Evolutionary conservation across 169 alveolate species (phyloP).

Genomic region (Theileria orientalis): DNA sequence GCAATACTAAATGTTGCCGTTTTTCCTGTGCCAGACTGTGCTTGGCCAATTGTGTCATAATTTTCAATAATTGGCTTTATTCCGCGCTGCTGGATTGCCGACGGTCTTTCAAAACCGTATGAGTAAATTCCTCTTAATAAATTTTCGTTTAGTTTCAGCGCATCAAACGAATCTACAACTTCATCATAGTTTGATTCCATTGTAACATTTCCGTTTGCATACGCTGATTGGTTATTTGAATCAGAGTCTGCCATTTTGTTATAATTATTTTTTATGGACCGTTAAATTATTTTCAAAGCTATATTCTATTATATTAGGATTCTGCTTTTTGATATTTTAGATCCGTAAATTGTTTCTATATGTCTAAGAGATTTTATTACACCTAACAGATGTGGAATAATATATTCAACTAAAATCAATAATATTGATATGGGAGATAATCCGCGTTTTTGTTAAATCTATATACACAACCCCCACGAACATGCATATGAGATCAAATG

Average conservation of each 20-base stretch:
- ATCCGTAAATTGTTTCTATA: neutral
- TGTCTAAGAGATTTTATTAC: neutral
- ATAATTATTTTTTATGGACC: neutral
- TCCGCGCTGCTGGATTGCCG: constrained; percentile 98
- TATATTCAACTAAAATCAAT: neutral
- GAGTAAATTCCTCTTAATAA: constrained; percentile 96
- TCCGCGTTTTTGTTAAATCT: neutral
- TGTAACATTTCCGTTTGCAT: constrained; percentile 46
- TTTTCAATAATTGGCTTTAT: constrained; percentile 98
- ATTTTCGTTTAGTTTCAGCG: constrained; percentile 90
- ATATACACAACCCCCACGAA: constrained; percentile 24
- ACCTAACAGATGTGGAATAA: neutral
- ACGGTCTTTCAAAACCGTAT: constrained; percentile 98
- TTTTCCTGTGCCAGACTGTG: constrained; percentile 99
- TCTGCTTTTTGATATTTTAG: constrained; percentile 10
- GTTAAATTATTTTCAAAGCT: neutral
- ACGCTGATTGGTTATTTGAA: constrained; percentile 24
- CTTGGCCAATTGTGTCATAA: constrained; percentile 98
- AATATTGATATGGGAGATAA: neutral
- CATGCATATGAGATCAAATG: constrained; percentile 14
- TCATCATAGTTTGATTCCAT: constrained; percentile 94
- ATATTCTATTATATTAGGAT: constrained; percentile 13
- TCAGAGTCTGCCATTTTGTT: constrained; percentile 60
- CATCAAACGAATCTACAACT: constrained; percentile 94
- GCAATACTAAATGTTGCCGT: constrained; percentile 98